Conservation (phyloP, 2,329 filamentous ascomycete species). For the Ophiostoma piceae region DNA sequence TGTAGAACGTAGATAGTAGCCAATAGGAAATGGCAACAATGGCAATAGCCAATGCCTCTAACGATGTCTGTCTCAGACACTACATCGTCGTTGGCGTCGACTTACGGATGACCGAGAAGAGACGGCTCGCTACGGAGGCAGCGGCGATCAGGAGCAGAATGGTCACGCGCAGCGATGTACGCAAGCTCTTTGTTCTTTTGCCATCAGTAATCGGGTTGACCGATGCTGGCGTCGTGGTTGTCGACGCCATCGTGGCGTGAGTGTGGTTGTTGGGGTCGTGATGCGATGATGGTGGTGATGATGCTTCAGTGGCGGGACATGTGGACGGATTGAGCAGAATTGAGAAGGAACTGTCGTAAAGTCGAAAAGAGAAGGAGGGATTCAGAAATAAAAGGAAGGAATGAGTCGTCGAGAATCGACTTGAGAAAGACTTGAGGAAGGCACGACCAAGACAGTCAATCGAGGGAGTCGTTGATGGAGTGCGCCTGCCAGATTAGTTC, state of each 20-base stretch:
- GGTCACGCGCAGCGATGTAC: conserved; percentile 78
- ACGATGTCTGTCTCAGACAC: background rate
- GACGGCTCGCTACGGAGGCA: conserved; percentile 83
- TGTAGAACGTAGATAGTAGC: background rate
- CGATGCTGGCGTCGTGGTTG: conserved; percentile 30
- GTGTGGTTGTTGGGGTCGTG: background rate
- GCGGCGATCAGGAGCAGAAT: conserved; percentile 89
- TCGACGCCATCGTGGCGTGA: conserved; percentile 41
- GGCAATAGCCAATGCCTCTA: too few species aligned
- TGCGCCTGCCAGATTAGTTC: conserved; percentile 19
- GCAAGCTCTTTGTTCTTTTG: conserved; percentile 72
- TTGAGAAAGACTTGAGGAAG: conserved; percentile 1
- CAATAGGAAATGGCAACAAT: background rate
- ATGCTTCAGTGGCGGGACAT: conserved; percentile 14
- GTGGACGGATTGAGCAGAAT: background rate
- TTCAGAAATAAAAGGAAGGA: conserved; percentile 1
- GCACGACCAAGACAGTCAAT: conserved; percentile 3
- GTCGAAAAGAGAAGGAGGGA: background rate
- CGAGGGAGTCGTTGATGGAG: conserved; percentile 18
- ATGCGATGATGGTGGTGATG: background rate
- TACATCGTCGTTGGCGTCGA: background rate
- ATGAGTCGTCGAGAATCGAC: conserved; percentile 3
- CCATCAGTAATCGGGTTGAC: conserved; percentile 65
- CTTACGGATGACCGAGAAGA: conserved; percentile 95
- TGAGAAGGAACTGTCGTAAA: too few species aligned